Evolutionary conservation across 1,284 basidiomycete species (phyloP).

Genomic region (Ceratobasidium papillatum): DNA sequence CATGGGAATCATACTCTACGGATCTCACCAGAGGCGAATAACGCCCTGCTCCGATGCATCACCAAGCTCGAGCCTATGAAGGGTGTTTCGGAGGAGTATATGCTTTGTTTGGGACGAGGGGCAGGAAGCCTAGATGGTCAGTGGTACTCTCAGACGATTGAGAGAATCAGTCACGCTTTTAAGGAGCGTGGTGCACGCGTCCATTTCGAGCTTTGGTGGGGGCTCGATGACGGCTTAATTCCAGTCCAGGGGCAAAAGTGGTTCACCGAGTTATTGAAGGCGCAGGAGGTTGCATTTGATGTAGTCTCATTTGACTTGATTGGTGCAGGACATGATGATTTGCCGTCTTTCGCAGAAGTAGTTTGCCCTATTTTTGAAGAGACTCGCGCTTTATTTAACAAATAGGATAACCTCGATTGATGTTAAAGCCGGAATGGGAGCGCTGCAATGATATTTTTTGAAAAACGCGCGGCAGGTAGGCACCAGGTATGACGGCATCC

Average conservation of each 20-base stretch:
- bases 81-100: slow-evolving; percentile 38
- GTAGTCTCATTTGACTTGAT: slow-evolving; percentile 10
- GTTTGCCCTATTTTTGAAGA: slow-evolving; percentile 38
- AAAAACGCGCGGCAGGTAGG: not conserved
- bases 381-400: not conserved
- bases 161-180: slow-evolving; percentile 6
- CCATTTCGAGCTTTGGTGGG: slow-evolving; percentile 37
- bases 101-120: slow-evolving; percentile 36
- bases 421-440: not conserved
- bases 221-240: slow-evolving; percentile 8
- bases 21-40: not conserved
- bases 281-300: slow-evolving; percentile 17
- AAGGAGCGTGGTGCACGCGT: slow-evolving; percentile 12
- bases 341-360: slow-evolving; percentile 25
- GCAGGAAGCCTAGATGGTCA: slow-evolving; percentile 30
- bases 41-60: slow-evolving; percentile 1
- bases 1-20: slow-evolving; percentile 20
- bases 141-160: slow-evolving; percentile 10
- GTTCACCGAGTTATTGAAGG: slow-evolving; percentile 27
- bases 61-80: slow-evolving; percentile 31
- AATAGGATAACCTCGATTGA: not conserved
- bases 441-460: not conserved
- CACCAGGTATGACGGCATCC: not conserved
- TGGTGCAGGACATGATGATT: slow-evolving; percentile 32
- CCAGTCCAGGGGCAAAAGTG: slow-evolving; percentile 33